Base-by-base conservation (phyloP, 805 yeast species). In the Candida fluviatilis region DNA sequence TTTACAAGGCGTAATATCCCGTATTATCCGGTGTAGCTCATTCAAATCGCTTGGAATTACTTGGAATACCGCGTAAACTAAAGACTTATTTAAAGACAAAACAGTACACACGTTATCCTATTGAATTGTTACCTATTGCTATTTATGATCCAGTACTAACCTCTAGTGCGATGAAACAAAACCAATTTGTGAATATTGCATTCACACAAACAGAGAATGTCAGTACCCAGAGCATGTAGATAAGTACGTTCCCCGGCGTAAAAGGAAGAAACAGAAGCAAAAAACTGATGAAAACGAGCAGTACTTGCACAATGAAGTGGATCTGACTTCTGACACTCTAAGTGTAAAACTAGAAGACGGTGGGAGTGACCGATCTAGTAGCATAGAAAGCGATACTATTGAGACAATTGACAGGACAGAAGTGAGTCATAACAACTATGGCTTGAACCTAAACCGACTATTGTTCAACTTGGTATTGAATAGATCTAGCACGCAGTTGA, bases 171-270 rank as follows among this genome's bases (percentile, higher is more conserved):
- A 58, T 36, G 67, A 60, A 34, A 51, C 42, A 8, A 50, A 46
- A 38, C 68, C 68, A 3, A 24, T 36, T 7, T 62, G 68, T 42
- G 67, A 62, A 30, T 62, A 62, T 41, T 62, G 68, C 27, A 26
- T 26, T 3, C 58, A 59, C 38, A 57, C 64, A 3, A 43, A 46
- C 15, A 40, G 64, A 2, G 37, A 37, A 2, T 62, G 66, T 35
- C 35, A 40, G 3, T 62, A 62, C 35, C 56, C 53, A 5, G 19
- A 30, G 35, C 33, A 31, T 5, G 31, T 18, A 11, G 37, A 23
- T 13, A 18, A 25, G 17, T 26, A 10, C 26, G 25, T 7, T 13
- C 39, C 12, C 24, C 21, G 2, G 18, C 28, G 3, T 12, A n/a
- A 26, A 18, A 5, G 26, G 19, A 5, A 16, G n/a, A n/a, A n/a